These are phyloP conservation scores for Pseudevernia furfuracea DNA, from an alignment of 495 filamentous ascomycete genomes.

Conservation along the genomic window DNA sequence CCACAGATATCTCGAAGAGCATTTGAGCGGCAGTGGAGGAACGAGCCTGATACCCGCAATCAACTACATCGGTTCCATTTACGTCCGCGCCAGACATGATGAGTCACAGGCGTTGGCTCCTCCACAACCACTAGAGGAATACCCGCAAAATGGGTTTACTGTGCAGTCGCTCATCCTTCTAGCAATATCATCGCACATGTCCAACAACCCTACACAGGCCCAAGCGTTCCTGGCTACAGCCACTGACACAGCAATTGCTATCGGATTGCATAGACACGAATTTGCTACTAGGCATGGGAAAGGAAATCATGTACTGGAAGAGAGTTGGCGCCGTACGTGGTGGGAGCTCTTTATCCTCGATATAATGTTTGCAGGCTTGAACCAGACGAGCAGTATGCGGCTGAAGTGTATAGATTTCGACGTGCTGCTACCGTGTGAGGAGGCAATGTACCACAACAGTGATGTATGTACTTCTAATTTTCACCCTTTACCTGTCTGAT, in stretches of 20 bases:
- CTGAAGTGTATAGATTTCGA: neutral
- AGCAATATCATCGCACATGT: slow-evolving; percentile 69
- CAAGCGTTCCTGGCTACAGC: slow-evolving; percentile 58
- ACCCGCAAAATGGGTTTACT: slow-evolving; percentile 41
- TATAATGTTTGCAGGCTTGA: slow-evolving; percentile 41
- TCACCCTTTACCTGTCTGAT: neutral
- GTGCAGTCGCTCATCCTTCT: slow-evolving; percentile 73
- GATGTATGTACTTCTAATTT: neutral
- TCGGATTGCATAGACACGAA: slow-evolving; percentile 59
- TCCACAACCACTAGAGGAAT: neutral
- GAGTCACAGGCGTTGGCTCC: neutral
- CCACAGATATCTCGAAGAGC: neutral
- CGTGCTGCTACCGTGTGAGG: slow-evolving; percentile 24
- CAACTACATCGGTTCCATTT: neutral
- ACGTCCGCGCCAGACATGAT: neutral
- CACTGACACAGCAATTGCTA: slow-evolving; percentile 61
- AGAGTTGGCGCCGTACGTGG: slow-evolving; percentile 81
- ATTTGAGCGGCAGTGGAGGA: neutral
- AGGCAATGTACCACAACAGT: neutral
- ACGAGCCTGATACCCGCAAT: neutral
- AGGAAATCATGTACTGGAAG: slow-evolving; percentile 51
- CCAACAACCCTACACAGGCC: slow-evolving; percentile 58
- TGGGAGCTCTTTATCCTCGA: slow-evolving; percentile 85
- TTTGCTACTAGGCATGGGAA: slow-evolving; percentile 43
- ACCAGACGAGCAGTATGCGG: neutral